phyloP scores from a whole-genome alignment of 106 monocot species.

The Phalaenopsis aphrodite region DNA sequence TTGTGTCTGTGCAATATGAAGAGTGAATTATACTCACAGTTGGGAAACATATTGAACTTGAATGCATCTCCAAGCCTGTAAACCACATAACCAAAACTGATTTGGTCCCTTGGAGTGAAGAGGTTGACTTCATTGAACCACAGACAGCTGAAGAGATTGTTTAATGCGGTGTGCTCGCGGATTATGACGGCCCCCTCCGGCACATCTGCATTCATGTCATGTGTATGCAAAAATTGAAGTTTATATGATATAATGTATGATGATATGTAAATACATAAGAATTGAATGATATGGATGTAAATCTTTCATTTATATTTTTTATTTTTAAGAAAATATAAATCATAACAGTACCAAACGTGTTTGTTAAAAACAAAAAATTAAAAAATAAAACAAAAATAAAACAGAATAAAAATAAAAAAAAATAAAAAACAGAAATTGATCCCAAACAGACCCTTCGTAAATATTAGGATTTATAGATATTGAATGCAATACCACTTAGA shows the following conservation, averaged over 20 bases:
- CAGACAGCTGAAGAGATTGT: slow-evolving; percentile 89
- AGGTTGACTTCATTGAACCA: slow-evolving; percentile 99
- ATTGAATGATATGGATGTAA: no score
- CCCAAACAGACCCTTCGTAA: no score
- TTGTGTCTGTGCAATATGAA: slow-evolving; percentile 78
- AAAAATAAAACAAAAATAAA: not conserved
- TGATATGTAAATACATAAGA: no score
- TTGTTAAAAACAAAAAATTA: no score
- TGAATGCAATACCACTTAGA: slow-evolving; percentile 40
- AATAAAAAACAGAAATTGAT: not conserved
- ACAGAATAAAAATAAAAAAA: not conserved
- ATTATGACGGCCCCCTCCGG: slow-evolving; percentile 94
- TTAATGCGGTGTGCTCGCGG: slow-evolving; percentile 79
- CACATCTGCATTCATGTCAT: slow-evolving; percentile 55
- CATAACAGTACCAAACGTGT: no score
- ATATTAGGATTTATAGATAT: not conserved
- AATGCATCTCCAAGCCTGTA: slow-evolving; percentile 64
- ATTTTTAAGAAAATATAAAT: no score
- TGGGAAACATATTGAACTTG: slow-evolving; percentile 90
- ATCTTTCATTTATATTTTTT: no score
- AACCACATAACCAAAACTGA: slow-evolving; percentile 85
- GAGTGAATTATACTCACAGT: slow-evolving; percentile 94
- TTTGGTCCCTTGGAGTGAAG: slow-evolving; percentile 90
- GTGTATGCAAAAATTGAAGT: no score
- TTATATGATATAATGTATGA: no score